These are phyloP conservation scores for Cladosporium austrohemisphaericum DNA, from an alignment of 2,329 filamentous ascomycete species.

Conservation along the genomic window DNA sequence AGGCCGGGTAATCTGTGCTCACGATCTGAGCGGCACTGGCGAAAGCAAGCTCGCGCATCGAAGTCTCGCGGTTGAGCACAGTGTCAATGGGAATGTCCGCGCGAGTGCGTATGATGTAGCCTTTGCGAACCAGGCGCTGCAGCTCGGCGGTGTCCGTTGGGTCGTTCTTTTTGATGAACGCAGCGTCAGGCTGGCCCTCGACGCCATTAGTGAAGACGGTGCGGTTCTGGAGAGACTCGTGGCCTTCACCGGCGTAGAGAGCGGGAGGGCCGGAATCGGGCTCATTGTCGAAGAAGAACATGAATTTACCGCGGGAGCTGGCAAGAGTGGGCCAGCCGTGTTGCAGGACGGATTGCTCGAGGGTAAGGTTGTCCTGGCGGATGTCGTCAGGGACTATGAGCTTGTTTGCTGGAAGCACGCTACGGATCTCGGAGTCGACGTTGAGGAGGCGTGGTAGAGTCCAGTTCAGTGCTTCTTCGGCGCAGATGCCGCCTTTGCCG, in stretches of 20 bases:
- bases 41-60: conserved; percentile 43
- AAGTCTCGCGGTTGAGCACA: conserved; percentile 39
- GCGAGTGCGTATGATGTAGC: conserved; percentile 50
- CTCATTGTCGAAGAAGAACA: conserved; percentile 53
- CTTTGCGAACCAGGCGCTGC: conserved; percentile 42
- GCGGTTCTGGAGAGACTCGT: conserved; percentile 41
- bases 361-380: conserved; percentile 38
- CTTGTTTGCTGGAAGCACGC: conserved; percentile 38
- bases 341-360: conserved; percentile 46
- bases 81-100: conserved; percentile 47
- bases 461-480: conserved; percentile 43
- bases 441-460: conserved; percentile 41
- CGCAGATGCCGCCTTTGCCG: conserved; percentile 35
- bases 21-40: conserved; percentile 49
- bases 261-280: conserved; percentile 33
- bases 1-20: conserved; percentile 47
- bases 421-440: conserved; percentile 48
- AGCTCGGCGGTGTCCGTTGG: conserved; percentile 41
- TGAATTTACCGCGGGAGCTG: conserved; percentile 43
- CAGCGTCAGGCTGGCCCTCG: conserved; percentile 45
- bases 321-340: conserved; percentile 49
- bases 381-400: conserved; percentile 49
- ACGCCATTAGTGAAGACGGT: conserved; percentile 49
- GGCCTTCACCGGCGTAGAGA: conserved; percentile 37
- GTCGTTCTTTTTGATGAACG: conserved; percentile 51